Percentiles rank a stretch among this genome's conserved stretches.
phyloP scores from a whole-genome alignment of 345 rosid genomes.

The Sapria himalayana region DNA sequence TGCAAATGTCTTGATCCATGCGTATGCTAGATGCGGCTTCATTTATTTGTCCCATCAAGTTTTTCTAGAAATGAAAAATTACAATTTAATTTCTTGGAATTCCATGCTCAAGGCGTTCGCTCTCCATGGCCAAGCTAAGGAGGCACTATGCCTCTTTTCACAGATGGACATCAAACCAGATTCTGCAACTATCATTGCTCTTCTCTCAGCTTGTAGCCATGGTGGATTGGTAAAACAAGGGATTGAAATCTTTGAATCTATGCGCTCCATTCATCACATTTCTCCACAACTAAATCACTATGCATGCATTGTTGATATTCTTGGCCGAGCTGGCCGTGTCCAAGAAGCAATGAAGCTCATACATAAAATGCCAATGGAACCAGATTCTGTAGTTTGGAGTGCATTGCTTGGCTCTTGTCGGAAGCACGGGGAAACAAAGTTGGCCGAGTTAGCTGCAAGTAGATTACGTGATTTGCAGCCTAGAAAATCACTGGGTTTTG shows the following conservation, averaged over 20 bases:
- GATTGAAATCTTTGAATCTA: constrained; percentile 31
- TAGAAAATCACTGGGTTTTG: constrained; percentile 38
- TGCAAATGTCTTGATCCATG: constrained; percentile 60
- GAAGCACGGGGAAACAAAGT: constrained; percentile 42
- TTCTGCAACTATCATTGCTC: constrained; percentile 55
- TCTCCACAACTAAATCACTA: constrained; percentile 62
- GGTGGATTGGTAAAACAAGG: constrained; percentile 69
- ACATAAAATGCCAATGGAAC: constrained; percentile 47
- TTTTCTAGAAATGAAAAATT: constrained; percentile 34
- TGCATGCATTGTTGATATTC: constrained; percentile 66
- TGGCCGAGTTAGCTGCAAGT: constrained; percentile 43
- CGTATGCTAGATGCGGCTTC: constrained; percentile 63
- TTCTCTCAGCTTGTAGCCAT: constrained; percentile 80
- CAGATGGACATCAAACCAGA: constrained; percentile 47
- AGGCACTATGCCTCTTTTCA: constrained; percentile 33
- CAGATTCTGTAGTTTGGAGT: constrained; percentile 81
- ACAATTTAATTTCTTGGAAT: constrained; percentile 61
- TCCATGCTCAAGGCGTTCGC: constrained; percentile 74
- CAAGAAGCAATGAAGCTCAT: constrained; percentile 43
- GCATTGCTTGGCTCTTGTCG: constrained; percentile 61
- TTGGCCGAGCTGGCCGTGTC: constrained; percentile 60
- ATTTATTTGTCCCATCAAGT: constrained; percentile 39
- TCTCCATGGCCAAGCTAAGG: constrained; percentile 54
- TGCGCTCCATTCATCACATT: constrained; percentile 24
- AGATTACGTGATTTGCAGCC: constrained; percentile 47